Evolutionary conservation across 2,329 filamentous ascomycete genomes (phyloP).

Genomic region (Bipolaris sorokiniana): DNA sequence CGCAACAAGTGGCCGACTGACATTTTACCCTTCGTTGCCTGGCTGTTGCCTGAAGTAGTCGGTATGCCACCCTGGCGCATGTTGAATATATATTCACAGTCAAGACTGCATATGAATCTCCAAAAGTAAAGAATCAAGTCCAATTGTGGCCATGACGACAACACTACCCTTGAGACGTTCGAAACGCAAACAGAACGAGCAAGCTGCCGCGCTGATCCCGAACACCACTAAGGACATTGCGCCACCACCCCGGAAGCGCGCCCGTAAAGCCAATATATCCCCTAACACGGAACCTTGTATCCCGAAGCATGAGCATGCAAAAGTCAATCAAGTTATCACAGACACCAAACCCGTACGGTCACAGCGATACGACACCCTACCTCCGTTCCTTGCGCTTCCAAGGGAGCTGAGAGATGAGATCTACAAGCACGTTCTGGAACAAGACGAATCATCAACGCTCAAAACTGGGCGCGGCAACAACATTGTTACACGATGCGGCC

Average conservation of each 20-base stretch:
- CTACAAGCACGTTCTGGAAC: constrained; percentile 19
- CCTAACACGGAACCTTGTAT: background rate
- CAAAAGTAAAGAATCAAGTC: background rate
- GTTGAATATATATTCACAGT: background rate
- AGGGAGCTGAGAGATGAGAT: constrained; percentile 28
- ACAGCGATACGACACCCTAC: background rate
- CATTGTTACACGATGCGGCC: constrained; percentile 18
- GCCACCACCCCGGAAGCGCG: background rate
- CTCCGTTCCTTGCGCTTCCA: constrained; percentile 21
- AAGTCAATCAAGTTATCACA: background rate
- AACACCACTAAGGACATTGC: background rate
- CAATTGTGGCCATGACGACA: background rate
- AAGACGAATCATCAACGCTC: constrained; percentile 4
- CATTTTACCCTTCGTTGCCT: constrained; percentile 3
- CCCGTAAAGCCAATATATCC: background rate
- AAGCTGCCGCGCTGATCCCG: background rate
- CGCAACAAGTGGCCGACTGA: background rate
- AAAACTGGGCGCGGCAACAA: constrained; percentile 7
- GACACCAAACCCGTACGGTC: background rate
- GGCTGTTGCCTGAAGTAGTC: constrained; percentile 6
- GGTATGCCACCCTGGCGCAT: background rate
- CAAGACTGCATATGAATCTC: background rate
- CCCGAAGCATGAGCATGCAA: background rate
- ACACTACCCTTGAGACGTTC: constrained; percentile 4
- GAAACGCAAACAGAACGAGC: constrained; percentile 3